Base-by-base conservation (phyloP, 2,329 filamentous ascomycete genomes). In the Plectosphaerella plurivora region DNA sequence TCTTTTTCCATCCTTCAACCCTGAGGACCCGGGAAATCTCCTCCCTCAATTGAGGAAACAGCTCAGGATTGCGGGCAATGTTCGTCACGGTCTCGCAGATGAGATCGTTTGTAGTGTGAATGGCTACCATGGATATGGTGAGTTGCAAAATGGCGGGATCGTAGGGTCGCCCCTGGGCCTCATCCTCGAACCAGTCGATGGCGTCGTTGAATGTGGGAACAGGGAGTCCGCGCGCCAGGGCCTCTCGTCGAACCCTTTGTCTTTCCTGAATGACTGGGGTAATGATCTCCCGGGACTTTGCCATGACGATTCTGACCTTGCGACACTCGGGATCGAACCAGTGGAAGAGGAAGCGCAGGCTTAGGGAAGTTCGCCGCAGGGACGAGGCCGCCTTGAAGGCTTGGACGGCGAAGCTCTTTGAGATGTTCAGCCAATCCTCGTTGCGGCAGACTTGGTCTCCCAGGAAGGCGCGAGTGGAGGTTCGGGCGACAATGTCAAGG, bases 111-210 rank as follows among this genome's bases (percentile, higher is more conserved):
- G 73, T 74, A 6, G 70, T 74, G 55, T 76, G 72, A 15, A 75
- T 71, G 4, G 72, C 70, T 1, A 67, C 70, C 42, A 91, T 87
- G 41, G 89, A 82, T 0, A 94, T 91, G 4, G 97, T 79, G 28
- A 90, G 76, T 64, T 96, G 89, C 35, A 89, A 89, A 10, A 67
- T 69, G 14, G 84, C 73, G 0, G 77, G 71, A 66, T 91, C 80
- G 64, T 91, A 93, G 8, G 71, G 85, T 50, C 76, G 76, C n/a
- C 82, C 77, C 72, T 63, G 61, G 4, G 68, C 62, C 14, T 65
- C 56, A 18, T 73, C 68, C 25, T 73, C 66, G 53, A 74, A 68
- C 73, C 73, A 78, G 20, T 72, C 71, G 22, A 76, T 63, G 3
- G 68, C 65, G 54, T 76, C 71, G 4, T 69, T 62, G 11, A 65